Evolutionary conservation across 2,329 filamentous ascomycete species (phyloP).

Genomic region (Aphanoascus verrucosus): DNA sequence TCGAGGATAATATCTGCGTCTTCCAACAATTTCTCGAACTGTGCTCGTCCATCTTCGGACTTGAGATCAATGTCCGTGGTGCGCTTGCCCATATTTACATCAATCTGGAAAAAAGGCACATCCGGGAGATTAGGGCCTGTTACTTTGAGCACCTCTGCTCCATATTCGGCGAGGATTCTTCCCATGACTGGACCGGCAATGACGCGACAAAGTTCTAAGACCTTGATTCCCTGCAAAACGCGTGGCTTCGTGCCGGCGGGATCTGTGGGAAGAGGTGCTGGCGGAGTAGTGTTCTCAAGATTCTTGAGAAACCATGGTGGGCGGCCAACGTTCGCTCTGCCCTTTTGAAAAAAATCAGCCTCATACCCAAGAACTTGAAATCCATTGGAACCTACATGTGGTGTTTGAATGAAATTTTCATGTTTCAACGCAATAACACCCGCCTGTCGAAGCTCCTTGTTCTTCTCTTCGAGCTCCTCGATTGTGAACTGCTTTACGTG

Average conservation of each 20-base stretch:
- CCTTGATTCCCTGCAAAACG: slow-evolving; percentile 56
- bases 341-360: slow-evolving; percentile 21
- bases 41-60: slow-evolving; percentile 40
- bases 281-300: slow-evolving; percentile 43
- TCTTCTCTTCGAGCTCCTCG: slow-evolving; percentile 49
- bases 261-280: slow-evolving; percentile 30
- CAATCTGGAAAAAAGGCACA: slow-evolving; percentile 61
- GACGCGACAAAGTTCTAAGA: slow-evolving; percentile 63
- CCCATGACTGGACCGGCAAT: slow-evolving; percentile 66
- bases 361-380: background rate
- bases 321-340: slow-evolving; percentile 31
- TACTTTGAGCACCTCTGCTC: slow-evolving; percentile 62
- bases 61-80: slow-evolving; percentile 54
- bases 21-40: slow-evolving; percentile 50
- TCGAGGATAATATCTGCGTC: slow-evolving; percentile 58
- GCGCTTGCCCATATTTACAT: slow-evolving; percentile 62
- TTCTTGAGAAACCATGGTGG: slow-evolving; percentile 41
- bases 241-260: slow-evolving; percentile 20
- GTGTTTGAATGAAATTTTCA: slow-evolving; percentile 48
- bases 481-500: slow-evolving; percentile 47
- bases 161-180: slow-evolving; percentile 62
- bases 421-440: slow-evolving; percentile 51
- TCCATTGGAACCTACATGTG: slow-evolving; percentile 36
- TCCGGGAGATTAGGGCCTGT: slow-evolving; percentile 58
- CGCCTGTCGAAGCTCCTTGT: slow-evolving; percentile 47